A percentile compares a stretch with the other conserved stretches of the same genome.
These are phyloP conservation scores for Lactarius indigo DNA, from an alignment of 768 basidiomycete genomes.

Conservation along the genomic window DNA sequence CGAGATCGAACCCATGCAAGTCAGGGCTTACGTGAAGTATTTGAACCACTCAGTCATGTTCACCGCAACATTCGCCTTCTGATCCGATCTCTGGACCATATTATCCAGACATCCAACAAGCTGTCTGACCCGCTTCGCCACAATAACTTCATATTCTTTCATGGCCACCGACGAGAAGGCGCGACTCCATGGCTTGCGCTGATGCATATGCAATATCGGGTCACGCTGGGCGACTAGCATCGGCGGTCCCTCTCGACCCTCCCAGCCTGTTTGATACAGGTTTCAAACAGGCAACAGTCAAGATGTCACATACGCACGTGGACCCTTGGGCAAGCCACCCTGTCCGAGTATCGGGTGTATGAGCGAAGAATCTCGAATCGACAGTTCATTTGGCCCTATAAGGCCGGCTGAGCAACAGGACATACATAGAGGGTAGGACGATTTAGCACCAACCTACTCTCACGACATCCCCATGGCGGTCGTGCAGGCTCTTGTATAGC, in stretches of 20 bases:
- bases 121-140: conserved; percentile 38
- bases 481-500: conserved; percentile 34
- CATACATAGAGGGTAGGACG: not conserved
- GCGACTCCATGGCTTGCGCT: conserved; percentile 47
- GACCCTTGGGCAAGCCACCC: not conserved
- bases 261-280: not conserved
- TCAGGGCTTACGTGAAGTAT: conserved; percentile 37
- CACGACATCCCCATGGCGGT: conserved; percentile 37
- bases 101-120: conserved; percentile 39
- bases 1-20: not conserved
- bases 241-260: conserved; percentile 27
- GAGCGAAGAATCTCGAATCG: not conserved
- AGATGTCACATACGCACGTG: not conserved
- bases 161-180: conserved; percentile 45
- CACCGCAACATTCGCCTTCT: conserved; percentile 23
- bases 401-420: not conserved
- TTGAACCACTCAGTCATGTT: conserved; percentile 38
- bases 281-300: not conserved
- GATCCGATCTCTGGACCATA: conserved; percentile 17
- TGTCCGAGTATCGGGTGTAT: not conserved
- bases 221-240: conserved; percentile 39
- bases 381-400: not conserved
- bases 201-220: conserved; percentile 42
- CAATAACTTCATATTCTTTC: conserved; percentile 43
- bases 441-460: conserved; percentile 23